Evolutionary conservation across 169 alveolate genomes (phyloP).

Genomic region (Babesia caballi): DNA sequence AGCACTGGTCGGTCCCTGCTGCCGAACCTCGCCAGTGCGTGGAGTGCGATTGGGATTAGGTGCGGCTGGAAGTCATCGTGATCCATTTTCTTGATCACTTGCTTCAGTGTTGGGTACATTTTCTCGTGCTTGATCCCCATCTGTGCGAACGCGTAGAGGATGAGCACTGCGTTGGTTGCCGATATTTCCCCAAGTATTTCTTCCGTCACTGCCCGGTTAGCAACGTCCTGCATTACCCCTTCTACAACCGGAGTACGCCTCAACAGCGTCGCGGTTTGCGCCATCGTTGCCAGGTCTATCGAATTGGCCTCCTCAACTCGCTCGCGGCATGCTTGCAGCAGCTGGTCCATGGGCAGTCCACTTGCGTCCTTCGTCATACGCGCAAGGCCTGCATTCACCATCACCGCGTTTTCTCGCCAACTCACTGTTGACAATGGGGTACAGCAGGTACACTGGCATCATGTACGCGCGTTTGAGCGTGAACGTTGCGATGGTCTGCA

Average conservation of each 20-base stretch:
- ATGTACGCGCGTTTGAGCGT: conserved; percentile 38
- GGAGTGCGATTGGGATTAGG: conserved; percentile 59
- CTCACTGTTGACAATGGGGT: conserved; percentile 57
- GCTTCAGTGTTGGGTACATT: not conserved
- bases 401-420: not conserved
- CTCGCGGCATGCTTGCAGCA: conserved; percentile 7
- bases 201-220: conserved; percentile 2
- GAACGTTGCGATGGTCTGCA: conserved; percentile 32
- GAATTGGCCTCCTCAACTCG: conserved; percentile 61
- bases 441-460: conserved; percentile 55
- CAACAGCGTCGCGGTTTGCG: conserved; percentile 47
- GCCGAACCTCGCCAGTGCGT: conserved; percentile 43
- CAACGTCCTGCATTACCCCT: conserved; percentile 11
- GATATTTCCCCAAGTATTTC: conserved; percentile 33
- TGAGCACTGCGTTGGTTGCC: conserved; percentile 59
- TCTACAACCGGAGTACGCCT: not conserved
- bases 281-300: conserved; percentile 62
- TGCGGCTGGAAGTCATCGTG: conserved; percentile 52
- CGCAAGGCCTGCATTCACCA: conserved; percentile 13
- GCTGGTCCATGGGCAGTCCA: conserved; percentile 12
- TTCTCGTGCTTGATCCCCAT: conserved; percentile 13
- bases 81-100: conserved; percentile 14
- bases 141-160: conserved; percentile 52
- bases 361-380: conserved; percentile 37
- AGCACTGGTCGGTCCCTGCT: not conserved